Conservation (phyloP, 2,329 filamentous ascomycete species). For the Colletotrichum aenigma region DNA sequence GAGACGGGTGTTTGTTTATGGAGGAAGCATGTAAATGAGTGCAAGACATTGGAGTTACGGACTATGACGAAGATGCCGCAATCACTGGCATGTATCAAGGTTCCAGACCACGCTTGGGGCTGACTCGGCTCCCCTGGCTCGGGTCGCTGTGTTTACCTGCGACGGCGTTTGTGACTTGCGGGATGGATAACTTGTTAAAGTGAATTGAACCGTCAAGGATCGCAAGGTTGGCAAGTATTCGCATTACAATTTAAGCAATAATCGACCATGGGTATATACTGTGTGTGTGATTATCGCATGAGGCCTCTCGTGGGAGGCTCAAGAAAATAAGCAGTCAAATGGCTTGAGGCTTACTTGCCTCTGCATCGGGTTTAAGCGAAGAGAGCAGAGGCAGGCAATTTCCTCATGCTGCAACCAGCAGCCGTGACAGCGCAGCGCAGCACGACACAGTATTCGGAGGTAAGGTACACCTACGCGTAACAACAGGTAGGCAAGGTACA, state of each 20-base stretch:
- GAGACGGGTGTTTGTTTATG: background rate
- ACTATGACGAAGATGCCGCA: background rate
- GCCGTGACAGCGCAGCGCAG: background rate
- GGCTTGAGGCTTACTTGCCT: background rate
- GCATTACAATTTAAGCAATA: background rate
- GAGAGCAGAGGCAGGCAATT: conserved; percentile 3
- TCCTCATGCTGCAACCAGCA: background rate
- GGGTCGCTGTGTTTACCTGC: background rate
- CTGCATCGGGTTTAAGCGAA: conserved; percentile 10
- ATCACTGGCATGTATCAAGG: background rate
- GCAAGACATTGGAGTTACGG: background rate
- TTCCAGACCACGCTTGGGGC: background rate
- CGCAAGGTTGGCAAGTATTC: background rate
- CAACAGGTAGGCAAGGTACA: background rate
- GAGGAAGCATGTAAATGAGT: background rate
- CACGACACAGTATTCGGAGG: background rate
- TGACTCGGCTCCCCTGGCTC: background rate
- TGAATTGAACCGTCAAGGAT: background rate
- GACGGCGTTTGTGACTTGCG: conserved; percentile 2
- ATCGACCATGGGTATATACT: background rate
- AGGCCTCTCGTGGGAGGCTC: background rate
- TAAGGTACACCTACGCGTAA: background rate
- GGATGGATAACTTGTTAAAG: background rate
- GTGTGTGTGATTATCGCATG: background rate
- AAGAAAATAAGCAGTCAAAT: background rate